Evolutionary conservation across 768 basidiomycete species (phyloP).

Genomic region (Pluteus cervinus): DNA sequence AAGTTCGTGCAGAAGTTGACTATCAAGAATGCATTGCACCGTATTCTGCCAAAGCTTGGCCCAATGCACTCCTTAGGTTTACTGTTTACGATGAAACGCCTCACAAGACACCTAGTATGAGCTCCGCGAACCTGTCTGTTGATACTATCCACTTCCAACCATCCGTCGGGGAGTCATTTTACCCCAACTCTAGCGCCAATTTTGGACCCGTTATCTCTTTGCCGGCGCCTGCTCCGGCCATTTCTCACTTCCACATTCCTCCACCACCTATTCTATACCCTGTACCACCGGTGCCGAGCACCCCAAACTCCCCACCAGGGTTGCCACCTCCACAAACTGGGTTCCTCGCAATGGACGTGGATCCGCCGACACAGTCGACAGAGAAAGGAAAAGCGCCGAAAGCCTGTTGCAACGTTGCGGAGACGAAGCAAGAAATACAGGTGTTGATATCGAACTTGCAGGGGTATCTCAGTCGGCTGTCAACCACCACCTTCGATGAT

Average conservation of each 20-base stretch:
- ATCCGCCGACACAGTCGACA: conserved; percentile 12
- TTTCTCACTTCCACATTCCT: too few species aligned
- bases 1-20: conserved; percentile 53
- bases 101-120: conserved; percentile 33
- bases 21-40: conserved; percentile 46
- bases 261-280: too few species aligned
- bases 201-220: too few species aligned
- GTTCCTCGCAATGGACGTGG: too few species aligned
- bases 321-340: too few species aligned
- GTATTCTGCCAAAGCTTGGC: conserved; percentile 46
- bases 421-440: conserved; percentile 16
- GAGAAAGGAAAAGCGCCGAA: conserved; percentile 6
- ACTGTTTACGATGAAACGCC: conserved; percentile 47
- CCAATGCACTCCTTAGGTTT: conserved; percentile 58
- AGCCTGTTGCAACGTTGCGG: conserved; percentile 13
- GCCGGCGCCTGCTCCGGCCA: too few species aligned
- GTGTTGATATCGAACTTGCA: conserved; percentile 14
- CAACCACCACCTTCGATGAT: background rate
- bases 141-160: too few species aligned
- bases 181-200: too few species aligned
- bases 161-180: too few species aligned
- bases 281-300: too few species aligned
- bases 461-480: conserved; percentile 10
- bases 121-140: too few species aligned
- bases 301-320: too few species aligned